phyloP scores from a whole-genome alignment of 2,329 filamentous ascomycete genomes.

The Fusarium nisikadoi region DNA sequence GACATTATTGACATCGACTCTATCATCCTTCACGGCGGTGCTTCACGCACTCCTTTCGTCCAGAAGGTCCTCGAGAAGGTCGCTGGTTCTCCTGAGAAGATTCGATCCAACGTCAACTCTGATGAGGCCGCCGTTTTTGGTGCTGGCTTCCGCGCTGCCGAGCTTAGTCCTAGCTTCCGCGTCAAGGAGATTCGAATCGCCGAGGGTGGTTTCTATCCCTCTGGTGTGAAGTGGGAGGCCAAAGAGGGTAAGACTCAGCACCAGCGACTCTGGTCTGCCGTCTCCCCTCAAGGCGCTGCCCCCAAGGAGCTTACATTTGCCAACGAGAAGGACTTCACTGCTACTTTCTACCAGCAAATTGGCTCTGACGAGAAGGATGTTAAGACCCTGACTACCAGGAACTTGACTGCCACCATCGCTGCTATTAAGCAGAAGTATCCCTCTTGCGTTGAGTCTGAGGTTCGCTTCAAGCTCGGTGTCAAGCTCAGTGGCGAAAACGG shows the following conservation, averaged over 20 bases:
- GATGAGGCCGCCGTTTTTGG: slow-evolving; percentile 97
- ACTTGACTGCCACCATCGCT: slow-evolving; percentile 85
- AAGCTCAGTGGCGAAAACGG: slow-evolving; percentile 78
- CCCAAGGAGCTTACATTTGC: slow-evolving; percentile 87
- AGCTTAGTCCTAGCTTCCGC: slow-evolving; percentile 92
- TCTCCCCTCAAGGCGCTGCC: slow-evolving; percentile 77
- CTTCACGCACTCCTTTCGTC: slow-evolving; percentile 90
- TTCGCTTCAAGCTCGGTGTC: slow-evolving; percentile 82
- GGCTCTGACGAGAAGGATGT: slow-evolving; percentile 68
- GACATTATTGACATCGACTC: slow-evolving; percentile 83
- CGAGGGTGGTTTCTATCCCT: slow-evolving; percentile 80
- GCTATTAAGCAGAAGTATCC: slow-evolving; percentile 79
- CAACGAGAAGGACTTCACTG: slow-evolving; percentile 82
- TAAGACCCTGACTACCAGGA: slow-evolving; percentile 77
- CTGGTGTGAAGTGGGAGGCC: slow-evolving; percentile 78
- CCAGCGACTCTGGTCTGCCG: slow-evolving; percentile 85
- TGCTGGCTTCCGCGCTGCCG: slow-evolving; percentile 91
- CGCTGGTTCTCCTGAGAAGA: slow-evolving; percentile 77
- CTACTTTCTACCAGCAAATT: slow-evolving; percentile 82
- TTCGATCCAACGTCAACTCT: slow-evolving; percentile 94
- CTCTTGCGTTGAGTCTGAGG: slow-evolving; percentile 78
- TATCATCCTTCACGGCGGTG: slow-evolving; percentile 92
- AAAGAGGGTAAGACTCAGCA: slow-evolving; percentile 76
- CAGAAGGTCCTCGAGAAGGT: slow-evolving; percentile 86
- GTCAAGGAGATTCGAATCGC: slow-evolving; percentile 93